These are phyloP conservation scores for Tuber melanosporum DNA, from an alignment of 495 filamentous ascomycete genomes.

Conservation along the genomic window DNA sequence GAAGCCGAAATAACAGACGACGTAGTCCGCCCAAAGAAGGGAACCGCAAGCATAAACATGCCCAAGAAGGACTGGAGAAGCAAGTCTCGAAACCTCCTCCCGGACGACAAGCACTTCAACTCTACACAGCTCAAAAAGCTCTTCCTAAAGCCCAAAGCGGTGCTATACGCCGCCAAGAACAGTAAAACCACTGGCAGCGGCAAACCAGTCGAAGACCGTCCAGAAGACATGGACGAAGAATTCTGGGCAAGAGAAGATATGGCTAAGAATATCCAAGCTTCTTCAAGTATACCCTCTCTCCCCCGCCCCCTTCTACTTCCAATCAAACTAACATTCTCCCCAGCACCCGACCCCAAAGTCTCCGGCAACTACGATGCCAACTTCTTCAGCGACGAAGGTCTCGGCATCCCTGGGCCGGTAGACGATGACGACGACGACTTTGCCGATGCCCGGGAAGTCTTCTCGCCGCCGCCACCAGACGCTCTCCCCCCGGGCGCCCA, in stretches of 20 bases:
- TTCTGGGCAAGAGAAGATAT: conserved; percentile 85
- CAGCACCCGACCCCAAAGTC: conserved; percentile 50
- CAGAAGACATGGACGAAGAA: conserved; percentile 79
- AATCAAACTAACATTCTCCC: background rate
- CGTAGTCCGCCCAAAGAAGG: conserved; percentile 76
- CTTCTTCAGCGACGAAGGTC: conserved; percentile 94
- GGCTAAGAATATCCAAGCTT: conserved; percentile 39
- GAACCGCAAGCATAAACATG: conserved; percentile 72
- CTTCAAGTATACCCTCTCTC: conserved; percentile 16
- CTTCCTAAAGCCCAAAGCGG: conserved; percentile 90
- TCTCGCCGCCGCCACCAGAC: conserved; percentile 63
- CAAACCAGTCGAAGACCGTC: conserved; percentile 29
- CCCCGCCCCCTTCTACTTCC: background rate
- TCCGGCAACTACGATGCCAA: conserved; percentile 84
- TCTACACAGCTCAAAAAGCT: conserved; percentile 79
- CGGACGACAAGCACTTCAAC: conserved; percentile 98
- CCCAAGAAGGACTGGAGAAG: conserved; percentile 93
- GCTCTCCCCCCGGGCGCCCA: conserved; percentile 42
- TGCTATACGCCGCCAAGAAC: conserved; percentile 44
- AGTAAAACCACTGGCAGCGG: conserved; percentile 14
- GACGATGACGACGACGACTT: conserved; percentile 77
- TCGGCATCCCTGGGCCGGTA: conserved; percentile 58
- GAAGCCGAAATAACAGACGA: conserved; percentile 63
- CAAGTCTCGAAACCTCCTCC: conserved; percentile 83
- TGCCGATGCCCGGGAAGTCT: conserved; percentile 82